These are phyloP conservation scores for Alternaria gaisen DNA, from an alignment of 2,329 filamentous ascomycete species.

Conservation along the genomic window DNA sequence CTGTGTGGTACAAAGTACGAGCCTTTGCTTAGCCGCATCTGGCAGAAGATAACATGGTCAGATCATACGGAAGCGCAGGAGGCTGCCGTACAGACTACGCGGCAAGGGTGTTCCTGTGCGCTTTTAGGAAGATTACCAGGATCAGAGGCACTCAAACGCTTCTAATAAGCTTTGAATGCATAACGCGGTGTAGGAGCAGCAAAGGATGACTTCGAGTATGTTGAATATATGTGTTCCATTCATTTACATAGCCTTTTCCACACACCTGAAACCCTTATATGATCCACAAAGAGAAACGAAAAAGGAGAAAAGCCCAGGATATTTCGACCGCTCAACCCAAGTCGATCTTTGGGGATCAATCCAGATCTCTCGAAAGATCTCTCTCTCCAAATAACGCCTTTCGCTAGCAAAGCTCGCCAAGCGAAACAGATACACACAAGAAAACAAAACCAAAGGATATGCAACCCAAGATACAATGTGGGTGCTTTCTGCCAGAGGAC, in stretches of 20 bases:
- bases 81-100: neutral
- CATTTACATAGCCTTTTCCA: conserved; percentile 16
- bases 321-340: conserved; percentile 4
- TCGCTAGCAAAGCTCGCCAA: conserved; percentile 10
- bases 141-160: too few relatives aligned
- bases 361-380: neutral
- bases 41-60: neutral
- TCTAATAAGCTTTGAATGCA: too few relatives aligned
- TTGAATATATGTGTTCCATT: conserved; percentile 14
- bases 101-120: neutral
- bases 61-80: neutral
- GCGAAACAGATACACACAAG: conserved; percentile 6
- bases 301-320: neutral
- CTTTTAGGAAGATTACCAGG: neutral
- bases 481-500: conserved; percentile 15
- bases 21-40: neutral
- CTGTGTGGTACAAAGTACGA: neutral
- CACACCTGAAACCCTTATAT: neutral
- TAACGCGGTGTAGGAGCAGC: neutral
- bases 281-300: neutral
- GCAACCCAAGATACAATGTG: conserved; percentile 5
- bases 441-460: conserved; percentile 3
- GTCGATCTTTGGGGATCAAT: neutral
- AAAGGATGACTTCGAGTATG: neutral
- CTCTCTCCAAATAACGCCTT: conserved; percentile 3